Percentiles rank a stretch among this genome's conserved stretches.
phyloP scores from a whole-genome alignment of 2,329 filamentous ascomycete genomes.

The Aspergillus melleus region DNA sequence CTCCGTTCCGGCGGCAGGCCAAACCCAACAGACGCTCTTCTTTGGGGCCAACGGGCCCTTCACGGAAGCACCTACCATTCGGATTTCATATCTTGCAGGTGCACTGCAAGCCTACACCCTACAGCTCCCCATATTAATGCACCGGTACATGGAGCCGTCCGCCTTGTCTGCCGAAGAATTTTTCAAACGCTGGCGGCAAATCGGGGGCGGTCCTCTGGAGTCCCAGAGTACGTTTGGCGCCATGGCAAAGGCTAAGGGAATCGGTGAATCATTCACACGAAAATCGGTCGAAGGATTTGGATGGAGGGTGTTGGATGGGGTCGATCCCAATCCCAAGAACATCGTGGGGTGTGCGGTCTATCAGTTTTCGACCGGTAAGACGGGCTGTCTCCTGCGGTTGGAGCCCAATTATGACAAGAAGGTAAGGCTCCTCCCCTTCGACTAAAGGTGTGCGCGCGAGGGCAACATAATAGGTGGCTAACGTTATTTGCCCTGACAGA shows the following conservation, averaged over 20 bases:
- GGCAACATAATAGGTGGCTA: slow-evolving; percentile 13
- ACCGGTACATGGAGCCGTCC: slow-evolving; percentile 96
- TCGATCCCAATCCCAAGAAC: slow-evolving; percentile 92
- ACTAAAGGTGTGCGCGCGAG: background rate
- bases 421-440: slow-evolving; percentile 57
- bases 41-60: slow-evolving; percentile 86
- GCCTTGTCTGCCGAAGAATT: slow-evolving; percentile 88
- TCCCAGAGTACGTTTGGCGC: slow-evolving; percentile 83
- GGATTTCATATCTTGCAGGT: slow-evolving; percentile 91
- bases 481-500: slow-evolving; percentile 54
- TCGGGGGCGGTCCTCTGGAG: slow-evolving; percentile 83
- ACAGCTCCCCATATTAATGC: slow-evolving; percentile 81
- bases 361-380: slow-evolving; percentile 77
- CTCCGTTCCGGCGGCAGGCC: slow-evolving; percentile 69
- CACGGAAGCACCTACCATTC: slow-evolving; percentile 77
- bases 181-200: slow-evolving; percentile 99
- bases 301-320: slow-evolving; percentile 80
- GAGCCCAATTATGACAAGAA: slow-evolving; percentile 92
- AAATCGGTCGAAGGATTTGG: slow-evolving; percentile 79
- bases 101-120: slow-evolving; percentile 89
- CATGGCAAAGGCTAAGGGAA: slow-evolving; percentile 59
- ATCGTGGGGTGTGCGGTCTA: slow-evolving; percentile 87
- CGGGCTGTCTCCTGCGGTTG: slow-evolving; percentile 86
- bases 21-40: slow-evolving; percentile 92
- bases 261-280: slow-evolving; percentile 70